A percentile compares a stretch with the other conserved stretches of the same genome.
phyloP scores from a whole-genome alignment of 257 asterid genomes.

The Fraxinus excelsior region DNA sequence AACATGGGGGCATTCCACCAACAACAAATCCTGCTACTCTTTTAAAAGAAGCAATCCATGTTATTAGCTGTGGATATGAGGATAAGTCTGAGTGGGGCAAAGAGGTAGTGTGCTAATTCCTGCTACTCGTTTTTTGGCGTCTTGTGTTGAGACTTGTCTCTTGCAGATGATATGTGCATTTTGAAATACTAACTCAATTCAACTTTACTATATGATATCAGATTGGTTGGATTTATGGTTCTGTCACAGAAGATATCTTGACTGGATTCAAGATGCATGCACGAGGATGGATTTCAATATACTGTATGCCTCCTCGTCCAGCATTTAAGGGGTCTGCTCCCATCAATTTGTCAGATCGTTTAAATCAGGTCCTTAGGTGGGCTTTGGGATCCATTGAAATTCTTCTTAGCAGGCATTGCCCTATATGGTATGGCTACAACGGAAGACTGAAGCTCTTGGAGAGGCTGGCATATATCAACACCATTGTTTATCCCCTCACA shows the following conservation, averaged over 20 bases:
- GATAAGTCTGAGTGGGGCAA: slow-evolving; percentile 30
- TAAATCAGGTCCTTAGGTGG: slow-evolving; percentile 63
- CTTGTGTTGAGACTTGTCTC: neutral
- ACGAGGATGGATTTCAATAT: slow-evolving; percentile 60
- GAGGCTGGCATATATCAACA: slow-evolving; percentile 58
- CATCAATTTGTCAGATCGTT: slow-evolving; percentile 56
- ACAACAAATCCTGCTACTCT: slow-evolving; percentile 28
- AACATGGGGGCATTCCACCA: slow-evolving; percentile 30
- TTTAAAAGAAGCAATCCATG: slow-evolving; percentile 29
- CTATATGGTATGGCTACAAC: slow-evolving; percentile 57
- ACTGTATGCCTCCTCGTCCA: slow-evolving; percentile 63
- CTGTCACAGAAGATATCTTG: slow-evolving; percentile 58
- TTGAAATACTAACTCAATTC: neutral
- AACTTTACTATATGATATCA: slow-evolving; percentile 1
- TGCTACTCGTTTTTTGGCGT: neutral
- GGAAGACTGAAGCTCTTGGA: slow-evolving; percentile 51
- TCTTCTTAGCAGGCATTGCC: slow-evolving; percentile 60
- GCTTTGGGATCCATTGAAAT: slow-evolving; percentile 60
- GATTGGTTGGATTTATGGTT: slow-evolving; percentile 67
- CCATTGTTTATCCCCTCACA: slow-evolving; percentile 61
- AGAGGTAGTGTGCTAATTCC: slow-evolving; percentile 19
- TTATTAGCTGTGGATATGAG: slow-evolving; percentile 26
- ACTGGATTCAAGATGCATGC: slow-evolving; percentile 65
- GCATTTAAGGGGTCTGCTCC: slow-evolving; percentile 66
- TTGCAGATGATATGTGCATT: neutral